Base-by-base conservation (phyloP, 768 basidiomycete species). In the Lyophyllum shimeji region DNA sequence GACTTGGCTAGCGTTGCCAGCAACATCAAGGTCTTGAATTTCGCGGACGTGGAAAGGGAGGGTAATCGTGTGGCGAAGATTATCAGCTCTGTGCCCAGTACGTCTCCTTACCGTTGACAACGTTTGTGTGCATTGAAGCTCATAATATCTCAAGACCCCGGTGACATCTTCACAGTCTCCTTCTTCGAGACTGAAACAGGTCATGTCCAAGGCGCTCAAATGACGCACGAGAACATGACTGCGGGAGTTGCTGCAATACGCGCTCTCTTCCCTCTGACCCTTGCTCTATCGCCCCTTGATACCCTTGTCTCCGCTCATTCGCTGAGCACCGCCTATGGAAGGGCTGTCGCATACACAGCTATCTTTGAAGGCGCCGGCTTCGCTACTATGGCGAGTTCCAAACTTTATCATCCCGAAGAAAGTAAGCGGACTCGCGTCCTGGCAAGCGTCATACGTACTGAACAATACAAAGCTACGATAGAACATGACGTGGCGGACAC, bases 201-300 rank as follows among this genome's bases (percentile, higher is more conserved):
- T 31, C 74, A 78, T 37, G 66, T 87, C 7, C 81, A 80, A 53
- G 87, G 81, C 21, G 81, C 80, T 7, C 84, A 85, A 56, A 72
- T 95, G 29, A 91, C 91, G 0, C 91, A 94, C 67, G 81, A 89
- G 68, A 94, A 93, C 60, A 66, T 96, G 55, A 95, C 93, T 2
- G 91, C 95, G 3, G 95, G 92, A 31, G 87, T 95, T n/a, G 84
- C 92, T 0, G 89, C 89, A 2, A 75, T 84, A 21, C 85, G 89
- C 33, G 82, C 85, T 4, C 67, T 95, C 20, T 83, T 96, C 61
- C 93, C 95, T 2, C 74, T 84, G 9, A 82, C 89, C 21, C 83
- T 84, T 63, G 75, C 83, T 12, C 62, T 93, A 40, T 83, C 88
- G 4, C 72, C 85, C 6, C 69, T 88, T 50, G 95, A 97, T 68